Evolutionary conservation across 768 basidiomycete species (phyloP).

Genomic region (Xerocomellus intermedius): DNA sequence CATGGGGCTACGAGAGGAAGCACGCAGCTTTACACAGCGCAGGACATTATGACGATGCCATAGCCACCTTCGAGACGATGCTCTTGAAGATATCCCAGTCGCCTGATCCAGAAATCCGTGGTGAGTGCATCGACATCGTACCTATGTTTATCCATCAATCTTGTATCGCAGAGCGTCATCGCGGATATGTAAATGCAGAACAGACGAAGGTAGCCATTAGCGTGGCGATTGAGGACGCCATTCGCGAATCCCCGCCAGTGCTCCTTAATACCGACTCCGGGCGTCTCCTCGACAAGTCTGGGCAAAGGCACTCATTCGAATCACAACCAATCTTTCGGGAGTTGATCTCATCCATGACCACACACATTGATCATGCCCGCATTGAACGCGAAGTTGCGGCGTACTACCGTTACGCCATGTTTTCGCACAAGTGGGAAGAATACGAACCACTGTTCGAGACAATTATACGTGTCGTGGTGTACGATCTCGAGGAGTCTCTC

Average conservation of each 20-base stretch:
- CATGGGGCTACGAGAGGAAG: background rate
- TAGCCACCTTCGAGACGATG: constrained; percentile 1
- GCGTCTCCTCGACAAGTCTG: background rate
- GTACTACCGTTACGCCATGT: background rate
- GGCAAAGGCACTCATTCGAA: constrained; percentile 1
- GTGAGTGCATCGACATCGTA: background rate
- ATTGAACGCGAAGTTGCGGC: background rate
- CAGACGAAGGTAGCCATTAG: background rate
- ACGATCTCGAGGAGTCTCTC: background rate
- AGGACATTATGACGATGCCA: background rate
- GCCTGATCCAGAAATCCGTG: background rate
- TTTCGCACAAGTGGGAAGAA: background rate
- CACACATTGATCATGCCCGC: background rate
- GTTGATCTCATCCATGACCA: constrained; percentile 2
- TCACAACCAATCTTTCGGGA: background rate
- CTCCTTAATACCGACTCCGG: constrained; percentile 7
- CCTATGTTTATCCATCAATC: background rate
- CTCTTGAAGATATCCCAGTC: constrained; percentile 2
- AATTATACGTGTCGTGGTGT: background rate
- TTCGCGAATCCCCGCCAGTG: constrained; percentile 1
- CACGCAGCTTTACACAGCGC: background rate
- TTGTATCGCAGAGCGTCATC: background rate
- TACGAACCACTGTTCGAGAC: background rate
- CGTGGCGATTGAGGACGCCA: background rate
- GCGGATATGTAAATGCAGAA: background rate